phyloP scores from a whole-genome alignment of 2,329 filamentous ascomycete species.

The Shiraia bambusicola region DNA sequence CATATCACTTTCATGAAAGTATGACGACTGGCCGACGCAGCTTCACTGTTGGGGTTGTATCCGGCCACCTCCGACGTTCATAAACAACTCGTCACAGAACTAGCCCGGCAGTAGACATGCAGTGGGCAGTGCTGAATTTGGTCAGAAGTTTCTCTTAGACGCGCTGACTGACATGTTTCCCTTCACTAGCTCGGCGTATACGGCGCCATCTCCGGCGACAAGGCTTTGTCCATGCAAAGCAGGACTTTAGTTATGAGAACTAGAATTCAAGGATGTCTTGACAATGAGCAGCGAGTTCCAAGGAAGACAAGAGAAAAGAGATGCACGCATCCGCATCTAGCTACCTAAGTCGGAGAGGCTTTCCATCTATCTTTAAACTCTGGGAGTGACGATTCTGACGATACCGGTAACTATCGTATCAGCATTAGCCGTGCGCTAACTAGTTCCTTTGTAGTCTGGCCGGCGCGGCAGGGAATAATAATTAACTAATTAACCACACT shows the following conservation, averaged over 20 bases:
- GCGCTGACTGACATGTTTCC: slow-evolving; percentile 30
- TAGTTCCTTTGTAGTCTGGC: slow-evolving; percentile 18
- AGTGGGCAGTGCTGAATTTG: slow-evolving; percentile 14
- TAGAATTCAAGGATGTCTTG: no score
- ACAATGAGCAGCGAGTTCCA: no score
- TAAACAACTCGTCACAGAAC: slow-evolving; percentile 10
- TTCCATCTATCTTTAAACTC: slow-evolving; percentile 10
- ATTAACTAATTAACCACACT: no score
- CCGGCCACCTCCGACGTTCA: slow-evolving; percentile 30
- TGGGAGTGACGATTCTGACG: slow-evolving; percentile 19
- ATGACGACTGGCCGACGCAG: slow-evolving; percentile 7
- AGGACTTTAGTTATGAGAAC: no score
- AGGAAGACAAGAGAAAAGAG: no score
- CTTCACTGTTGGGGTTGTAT: slow-evolving; percentile 7
- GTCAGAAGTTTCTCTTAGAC: slow-evolving; percentile 33
- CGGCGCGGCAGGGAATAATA: no score
- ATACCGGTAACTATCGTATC: no score
- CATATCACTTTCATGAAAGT: neutral
- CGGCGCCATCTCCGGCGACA: slow-evolving; percentile 18
- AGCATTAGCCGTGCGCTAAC: slow-evolving; percentile 34
- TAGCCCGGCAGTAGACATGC: slow-evolving; percentile 14
- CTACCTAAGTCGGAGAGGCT: no score
- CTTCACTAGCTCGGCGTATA: slow-evolving; percentile 19
- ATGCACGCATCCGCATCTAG: no score
- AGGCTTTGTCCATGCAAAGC: slow-evolving; percentile 1